Conservation (phyloP, 1,284 basidiomycete species). For the Mixia osmundae region DNA sequence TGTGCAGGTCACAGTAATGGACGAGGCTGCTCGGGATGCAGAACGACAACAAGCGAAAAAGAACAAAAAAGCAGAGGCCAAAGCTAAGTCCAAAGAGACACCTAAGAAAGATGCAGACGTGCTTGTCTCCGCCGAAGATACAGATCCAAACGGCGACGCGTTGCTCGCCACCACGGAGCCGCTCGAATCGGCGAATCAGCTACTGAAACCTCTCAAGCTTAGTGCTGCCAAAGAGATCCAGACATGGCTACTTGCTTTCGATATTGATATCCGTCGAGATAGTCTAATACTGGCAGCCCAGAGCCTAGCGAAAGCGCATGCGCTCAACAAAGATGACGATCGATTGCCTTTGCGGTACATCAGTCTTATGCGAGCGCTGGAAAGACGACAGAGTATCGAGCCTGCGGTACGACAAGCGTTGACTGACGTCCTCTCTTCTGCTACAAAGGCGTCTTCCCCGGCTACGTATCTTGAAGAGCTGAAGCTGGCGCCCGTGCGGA, state of each 20-base stretch:
- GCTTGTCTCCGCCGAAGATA: conserved; percentile 27
- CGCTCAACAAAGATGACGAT: too few species aligned
- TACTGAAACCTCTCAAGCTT: conserved; percentile 41
- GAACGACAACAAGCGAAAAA: conserved; percentile 56
- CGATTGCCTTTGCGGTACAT: too few species aligned
- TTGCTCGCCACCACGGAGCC: conserved; percentile 40
- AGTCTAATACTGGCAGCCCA: too few species aligned
- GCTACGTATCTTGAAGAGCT: too few species aligned
- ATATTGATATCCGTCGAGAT: too few species aligned
- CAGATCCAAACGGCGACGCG: conserved; percentile 59
- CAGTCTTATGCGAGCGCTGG: too few species aligned
- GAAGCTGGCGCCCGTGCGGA: too few species aligned
- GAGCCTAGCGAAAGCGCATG: too few species aligned
- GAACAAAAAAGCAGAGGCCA: conserved; percentile 58
- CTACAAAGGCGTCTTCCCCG: too few species aligned
- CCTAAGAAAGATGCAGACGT: conserved; percentile 14
- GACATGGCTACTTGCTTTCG: conserved; percentile 51
- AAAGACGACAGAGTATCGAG: too few species aligned
- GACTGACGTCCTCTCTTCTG: too few species aligned
- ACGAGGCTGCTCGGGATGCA: conserved; percentile 8
- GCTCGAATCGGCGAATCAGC: conserved; percentile 49
- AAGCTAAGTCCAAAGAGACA: conserved; percentile 29
- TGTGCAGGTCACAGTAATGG: conserved; percentile 1
- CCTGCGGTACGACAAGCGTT: too few species aligned
- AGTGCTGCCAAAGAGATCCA: conserved; percentile 35